Evolutionary conservation across 805 yeast genomes (phyloP), one percentile per base, ranked within the genome.

Genomic region (Wickerhamomyces hampshirensis): DNA sequence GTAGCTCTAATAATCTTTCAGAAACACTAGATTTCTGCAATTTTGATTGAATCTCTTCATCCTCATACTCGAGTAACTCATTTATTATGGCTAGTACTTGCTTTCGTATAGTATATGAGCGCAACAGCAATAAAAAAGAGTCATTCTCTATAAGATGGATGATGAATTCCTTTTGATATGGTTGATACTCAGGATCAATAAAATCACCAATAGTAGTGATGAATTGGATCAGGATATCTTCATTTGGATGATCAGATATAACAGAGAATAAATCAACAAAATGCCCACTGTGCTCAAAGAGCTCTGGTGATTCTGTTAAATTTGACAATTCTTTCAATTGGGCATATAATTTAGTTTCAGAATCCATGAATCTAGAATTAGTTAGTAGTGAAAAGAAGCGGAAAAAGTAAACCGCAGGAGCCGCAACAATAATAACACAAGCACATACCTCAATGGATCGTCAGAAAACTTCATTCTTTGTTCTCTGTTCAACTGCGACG

Each of bases 291-390:
- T 39, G 14, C 6, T 23, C 26, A 6, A 51, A 28, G 6, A 48
- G 42, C 4, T 28, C 33, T 4, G 43, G 41, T 2, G 40, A 17
- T 19, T 42, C 39, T 14, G 49, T 45, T n/a, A 47, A 21, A 29
- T 39, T 45, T 2, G 51, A 37, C 7, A 48, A 32, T 5, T 47
- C 43, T 19, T 47, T 46, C 15, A 47, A 28, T n/a, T 31, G 37
- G 1, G 41, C 39, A 18, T 43, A 39, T 4, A 48, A 30, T 6
- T 27, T 10, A 1, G 40, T 37, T 18, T 48, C 53, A 3, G 52
- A 43, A 2, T 48, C 48, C 4, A 44, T 12, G 23, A 48, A 48
- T 21, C 24, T 21, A 11, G 11, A 8, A 7, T 8, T 8, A 21
- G 24, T 21, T 21, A 21, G 24, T 21, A 21, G n/a, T n/a, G n/a